Evolutionary conservation across 2,329 filamentous ascomycete genomes (phyloP), one percentile per base, ranked within the genome.

Genomic region (Dactylella cylindrospora): DNA sequence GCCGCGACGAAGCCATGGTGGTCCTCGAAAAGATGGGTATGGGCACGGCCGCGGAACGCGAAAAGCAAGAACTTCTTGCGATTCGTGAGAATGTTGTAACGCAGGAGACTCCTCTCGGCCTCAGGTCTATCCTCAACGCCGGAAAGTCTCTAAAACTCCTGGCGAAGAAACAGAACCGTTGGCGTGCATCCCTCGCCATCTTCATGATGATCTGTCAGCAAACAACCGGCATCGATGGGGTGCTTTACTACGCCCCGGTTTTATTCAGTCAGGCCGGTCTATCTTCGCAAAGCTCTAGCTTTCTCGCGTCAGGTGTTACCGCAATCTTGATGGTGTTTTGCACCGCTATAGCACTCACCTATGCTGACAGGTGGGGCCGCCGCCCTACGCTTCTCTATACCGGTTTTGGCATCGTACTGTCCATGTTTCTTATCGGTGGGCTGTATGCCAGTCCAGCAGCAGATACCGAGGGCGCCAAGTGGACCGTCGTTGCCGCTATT

Each of bases 151-250:
- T 62, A n/a, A 62, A 41, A 13, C 38, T 62, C 4, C 25, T 64
- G 69, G 68, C 5, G 71, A 73, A 38, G 74, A 75, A 8, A 77
- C 77, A 54, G 13, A 49, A 62, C 10, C 73, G 78, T 15, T 71
- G 72, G 3, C 73, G 76, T 2, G 81, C 79, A 0, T 69, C 75
- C 0, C 70, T 84, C 13, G 80, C 76, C 0, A 73, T 80, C 0
- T 83, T 83, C 61, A 70, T 83, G 46, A 76, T 84, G 69, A 77
- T 74, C 1, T 80, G 83, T 75, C 76, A 80, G 25, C 82, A 85
- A 66, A 71, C 84, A 0, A 79, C 75, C 22, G 81, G 82, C 0
- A 84, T 84, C 43, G 82, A 85, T 65, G 82, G 79, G 0, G 76
- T 84, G 3, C 73, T 83, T 19, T 84, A 82, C 55, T 85, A 85